Evolutionary conservation across 2,329 filamentous ascomycete species (phyloP), one percentile per base, ranked within the genome.

Genomic region (Sclerotinia minor): DNA sequence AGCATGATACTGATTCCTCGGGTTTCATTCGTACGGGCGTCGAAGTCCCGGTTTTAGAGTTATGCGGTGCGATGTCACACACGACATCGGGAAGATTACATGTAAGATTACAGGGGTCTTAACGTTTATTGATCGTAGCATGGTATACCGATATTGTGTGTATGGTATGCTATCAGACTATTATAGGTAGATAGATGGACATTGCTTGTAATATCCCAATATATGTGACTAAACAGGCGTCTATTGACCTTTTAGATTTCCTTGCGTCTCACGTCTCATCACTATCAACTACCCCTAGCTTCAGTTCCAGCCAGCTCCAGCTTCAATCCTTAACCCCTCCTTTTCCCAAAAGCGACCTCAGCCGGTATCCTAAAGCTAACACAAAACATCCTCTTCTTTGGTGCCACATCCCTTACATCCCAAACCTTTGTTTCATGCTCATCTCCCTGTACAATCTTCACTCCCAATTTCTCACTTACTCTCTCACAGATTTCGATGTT

Each of bases 341-440:
- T 72, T 66, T 71, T 65, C 38, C 71, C 64, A 80, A 97, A 97
- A 19, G 94, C 95, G 7, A 97, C 92, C 74, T 92, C 88, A 45
- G 82, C 80, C 2, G 95, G 95, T 69, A 99, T 77, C 70, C 93
- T 87, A 80, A 99, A 98, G 73, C 88, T 96, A 41, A 92, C 94
- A 78, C 95, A 98, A 79, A 94, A 98, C 94, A 97, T 97, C 76
- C 90, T 87, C 83, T 99, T 99, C 76, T 92, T 90, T 6, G 95
- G 95, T 68, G 93, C 92, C 67, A 99, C 95, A 73, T 96, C 88
- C 71, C 95, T 85, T 45, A 98, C 92, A 69, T 91, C 87, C 69
- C 87, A 80, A 71, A 92, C 85, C 0, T 80, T 80, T 5, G 65
- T 86, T 79, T 68, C 65, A 19, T 55, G 38, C 7, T 72, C 64